Evolutionary conservation across 495 filamentous ascomycete species (phyloP).

Genomic region (Ascodesmis nigricans): DNA sequence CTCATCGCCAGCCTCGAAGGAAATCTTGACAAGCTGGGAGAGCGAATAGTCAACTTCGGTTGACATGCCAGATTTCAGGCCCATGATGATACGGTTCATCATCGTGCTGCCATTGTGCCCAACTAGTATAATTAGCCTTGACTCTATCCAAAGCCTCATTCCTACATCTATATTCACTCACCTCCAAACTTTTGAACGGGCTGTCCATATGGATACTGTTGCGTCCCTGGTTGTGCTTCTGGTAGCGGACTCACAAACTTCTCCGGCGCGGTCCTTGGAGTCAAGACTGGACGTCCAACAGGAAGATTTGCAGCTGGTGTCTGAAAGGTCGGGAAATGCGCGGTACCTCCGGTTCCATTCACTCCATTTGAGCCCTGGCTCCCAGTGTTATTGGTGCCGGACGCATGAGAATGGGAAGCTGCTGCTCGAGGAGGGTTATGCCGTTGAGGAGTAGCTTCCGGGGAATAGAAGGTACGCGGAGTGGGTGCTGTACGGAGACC

Average conservation of each 20-base stretch:
- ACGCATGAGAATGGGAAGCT: conserved; percentile 8
- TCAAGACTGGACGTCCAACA: conserved; percentile 15
- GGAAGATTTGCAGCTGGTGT: conserved; percentile 12
- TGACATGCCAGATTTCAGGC: conserved; percentile 56
- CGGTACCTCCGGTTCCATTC: conserved; percentile 13
- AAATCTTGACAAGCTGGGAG: conserved; percentile 86
- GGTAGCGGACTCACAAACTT: conserved; percentile 8
- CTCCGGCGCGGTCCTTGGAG: conserved; percentile 17
- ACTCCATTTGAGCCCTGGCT: conserved; percentile 5
- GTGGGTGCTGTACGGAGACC: conserved; percentile 59
- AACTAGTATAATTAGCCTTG: conserved; percentile 5
- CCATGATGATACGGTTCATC: conserved; percentile 24
- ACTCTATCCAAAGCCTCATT: neutral
- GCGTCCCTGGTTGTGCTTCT: neutral
- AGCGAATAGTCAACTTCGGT: conserved; percentile 74
- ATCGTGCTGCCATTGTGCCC: conserved; percentile 13
- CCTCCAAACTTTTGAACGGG: conserved; percentile 21
- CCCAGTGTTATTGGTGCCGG: too few relatives aligned
- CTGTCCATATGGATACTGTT: conserved; percentile 12
- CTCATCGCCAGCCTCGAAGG: conserved; percentile 81
- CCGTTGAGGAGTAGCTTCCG: conserved; percentile 29
- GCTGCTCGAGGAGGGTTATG: conserved; percentile 19
- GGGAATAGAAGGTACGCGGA: conserved; percentile 60
- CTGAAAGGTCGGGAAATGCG: conserved; percentile 16
- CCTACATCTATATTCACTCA: conserved; percentile 6